Evolutionary conservation across 1,284 basidiomycete species (phyloP), one percentile per base, ranked within the genome.

Genomic region (Cutaneotrichosporon sp.): DNA sequence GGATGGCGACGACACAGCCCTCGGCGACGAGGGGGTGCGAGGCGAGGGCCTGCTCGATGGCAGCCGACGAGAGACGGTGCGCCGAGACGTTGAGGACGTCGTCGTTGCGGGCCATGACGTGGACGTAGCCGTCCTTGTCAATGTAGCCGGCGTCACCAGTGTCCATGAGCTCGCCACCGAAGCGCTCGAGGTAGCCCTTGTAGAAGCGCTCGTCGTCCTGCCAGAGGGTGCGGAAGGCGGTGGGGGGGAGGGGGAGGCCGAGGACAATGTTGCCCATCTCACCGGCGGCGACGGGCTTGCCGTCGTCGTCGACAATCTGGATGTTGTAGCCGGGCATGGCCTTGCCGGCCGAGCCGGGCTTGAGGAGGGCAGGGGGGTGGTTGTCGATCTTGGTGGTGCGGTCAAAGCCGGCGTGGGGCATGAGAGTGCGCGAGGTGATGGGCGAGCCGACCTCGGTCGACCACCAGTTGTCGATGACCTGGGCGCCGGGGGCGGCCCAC

Each of bases 81-180:
- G 95, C 95, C 46, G 93, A 94, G 36, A 94, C 92, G 78, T 71
- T 71, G 64, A 71, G 67, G 34, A 71, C 70, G 60, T 71, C 93
- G 79, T 97, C 94, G 56, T 97, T 87, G 70, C 94, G 89, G 51
- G 94, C 93, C 81, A 92, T 93, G 81, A 97, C 95, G 91, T 91
- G 93, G 74, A 92, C 92, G 81, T 97, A 97, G 11, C 94, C 94
- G 72, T 97, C 87, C 74, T 90, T 86, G 77, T 97, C 95, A 50
- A 93, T 86, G 47, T 88, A 89, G 27, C 92, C 94, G 59, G 94
- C 94, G 72, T 97, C 95, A 29, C 95, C 94, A 3, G 94, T 97
- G 81, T 90, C 95, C 85, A 92, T 13, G 29, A 55, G 59, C 56
- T 63, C 54, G 49, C 59, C 56, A 50, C 55, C 43, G 33, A 66